Conservation (phyloP, 1,139 yeast genomes). For the Arxiozyma heterogenica region DNA sequence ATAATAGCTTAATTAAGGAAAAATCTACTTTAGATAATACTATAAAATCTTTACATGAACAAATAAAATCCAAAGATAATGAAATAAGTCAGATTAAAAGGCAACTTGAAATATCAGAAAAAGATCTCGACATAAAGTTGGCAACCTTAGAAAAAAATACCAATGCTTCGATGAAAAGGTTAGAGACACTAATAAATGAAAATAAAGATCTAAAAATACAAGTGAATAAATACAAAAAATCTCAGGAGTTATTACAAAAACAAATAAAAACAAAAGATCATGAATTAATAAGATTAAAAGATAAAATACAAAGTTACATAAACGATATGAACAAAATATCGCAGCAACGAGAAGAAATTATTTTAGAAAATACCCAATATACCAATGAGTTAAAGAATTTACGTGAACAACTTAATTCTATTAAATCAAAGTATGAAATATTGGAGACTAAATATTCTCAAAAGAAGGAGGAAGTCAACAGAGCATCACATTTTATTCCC, state of each 20-base stretch:
- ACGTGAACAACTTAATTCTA: constrained; percentile 22
- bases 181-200: constrained; percentile 41
- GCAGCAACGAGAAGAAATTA: constrained; percentile 26
- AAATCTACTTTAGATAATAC: constrained; percentile 21
- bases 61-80: constrained; percentile 31
- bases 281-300: constrained; percentile 30
- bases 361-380: constrained; percentile 14
- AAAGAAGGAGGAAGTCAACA: constrained; percentile 1
- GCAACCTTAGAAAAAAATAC: constrained; percentile 31
- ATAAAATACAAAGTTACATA: constrained; percentile 23
- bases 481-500: not conserved
- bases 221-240: constrained; percentile 32
- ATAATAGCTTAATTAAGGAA: constrained; percentile 6
- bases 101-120: constrained; percentile 30
- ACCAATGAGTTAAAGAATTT: constrained; percentile 16
- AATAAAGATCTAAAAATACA: constrained; percentile 38
- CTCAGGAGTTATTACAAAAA: constrained; percentile 33
- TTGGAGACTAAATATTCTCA: constrained; percentile 16
- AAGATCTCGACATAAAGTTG: constrained; percentile 34
- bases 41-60: constrained; percentile 27
- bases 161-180: constrained; percentile 34
- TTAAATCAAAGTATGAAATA: constrained; percentile 21
- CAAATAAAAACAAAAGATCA: constrained; percentile 34
- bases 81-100: constrained; percentile 32
- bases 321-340: constrained; percentile 21